These are phyloP conservation scores for Macrotyloma uniflorum DNA, from an alignment of 306 rosid genomes.

Conservation along the genomic window DNA sequence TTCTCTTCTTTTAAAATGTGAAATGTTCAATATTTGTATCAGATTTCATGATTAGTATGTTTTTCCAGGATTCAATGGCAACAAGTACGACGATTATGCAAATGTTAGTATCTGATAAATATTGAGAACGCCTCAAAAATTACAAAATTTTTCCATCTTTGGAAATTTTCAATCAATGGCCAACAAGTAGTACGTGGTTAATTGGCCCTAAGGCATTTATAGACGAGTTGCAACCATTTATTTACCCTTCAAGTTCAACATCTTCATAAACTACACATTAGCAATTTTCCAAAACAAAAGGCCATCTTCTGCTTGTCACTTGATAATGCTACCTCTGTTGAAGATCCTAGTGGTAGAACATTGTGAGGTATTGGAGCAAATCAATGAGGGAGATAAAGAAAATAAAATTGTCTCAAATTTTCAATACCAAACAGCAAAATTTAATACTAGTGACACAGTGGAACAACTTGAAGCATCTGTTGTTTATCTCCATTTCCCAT, in stretches of 20 bases:
- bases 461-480: neutral
- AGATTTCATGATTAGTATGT: neutral
- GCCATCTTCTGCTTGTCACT: constrained; percentile 3
- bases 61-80: neutral
- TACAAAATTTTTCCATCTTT: neutral
- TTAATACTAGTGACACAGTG: neutral
- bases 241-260: neutral
- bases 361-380: constrained; percentile 30
- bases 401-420: neutral
- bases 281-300: neutral
- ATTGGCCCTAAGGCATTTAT: neutral
- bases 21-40: neutral
- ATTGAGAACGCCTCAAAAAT: neutral
- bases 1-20: neutral
- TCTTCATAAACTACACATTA: neutral
- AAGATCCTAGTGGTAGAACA: neutral
- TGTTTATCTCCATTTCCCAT: neutral
- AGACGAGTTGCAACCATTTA: neutral
- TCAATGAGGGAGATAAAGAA: constrained; percentile 6
- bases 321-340: constrained; percentile 27
- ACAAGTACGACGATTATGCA: neutral
- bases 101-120: neutral
- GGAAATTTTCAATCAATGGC: neutral
- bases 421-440: neutral
- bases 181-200: neutral